These are phyloP conservation scores for Leishmania arabica DNA, from an alignment of 208 protist species.

Conservation along the genomic window DNA sequence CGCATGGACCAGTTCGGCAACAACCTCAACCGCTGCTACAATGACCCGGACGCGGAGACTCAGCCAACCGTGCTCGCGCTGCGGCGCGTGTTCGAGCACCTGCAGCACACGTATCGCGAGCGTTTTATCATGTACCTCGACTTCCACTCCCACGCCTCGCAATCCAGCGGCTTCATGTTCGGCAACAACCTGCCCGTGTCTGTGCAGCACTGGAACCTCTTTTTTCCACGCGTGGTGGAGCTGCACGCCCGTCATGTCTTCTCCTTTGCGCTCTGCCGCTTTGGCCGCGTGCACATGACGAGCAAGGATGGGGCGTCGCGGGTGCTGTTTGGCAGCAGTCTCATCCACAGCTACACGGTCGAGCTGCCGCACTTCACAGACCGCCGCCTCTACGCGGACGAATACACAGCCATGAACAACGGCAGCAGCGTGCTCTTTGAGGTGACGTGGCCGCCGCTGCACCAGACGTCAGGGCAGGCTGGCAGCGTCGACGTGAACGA, in stretches of 20 bases:
- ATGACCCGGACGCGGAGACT: conserved; percentile 61
- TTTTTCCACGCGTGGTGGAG: conserved; percentile 77
- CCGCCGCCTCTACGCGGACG: conserved; percentile 63
- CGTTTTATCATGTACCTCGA: conserved; percentile 92
- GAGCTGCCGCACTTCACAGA: conserved; percentile 87
- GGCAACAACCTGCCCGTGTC: conserved; percentile 81
- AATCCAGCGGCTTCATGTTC: conserved; percentile 91
- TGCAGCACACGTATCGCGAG: conserved; percentile 62
- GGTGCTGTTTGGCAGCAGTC: conserved; percentile 76
- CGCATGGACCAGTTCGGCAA: conserved; percentile 89
- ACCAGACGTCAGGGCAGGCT: conserved; percentile 8
- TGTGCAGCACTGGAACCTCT: conserved; percentile 89
- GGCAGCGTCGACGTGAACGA: neutral
- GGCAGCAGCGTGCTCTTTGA: conserved; percentile 32
- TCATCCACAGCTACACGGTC: conserved; percentile 87
- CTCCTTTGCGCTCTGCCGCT: conserved; percentile 75
- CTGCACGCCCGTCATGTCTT: conserved; percentile 76
- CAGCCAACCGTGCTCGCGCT: conserved; percentile 89
- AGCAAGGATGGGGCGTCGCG: conserved; percentile 83
- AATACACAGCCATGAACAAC: conserved; percentile 41
- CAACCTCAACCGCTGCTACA: conserved; percentile 96
- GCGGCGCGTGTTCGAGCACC: conserved; percentile 73
- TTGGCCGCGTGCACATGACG: conserved; percentile 70
- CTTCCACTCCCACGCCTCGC: conserved; percentile 94
- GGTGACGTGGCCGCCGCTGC: conserved; percentile 22